Percentiles rank a stretch among this genome's conserved stretches.
Evolutionary conservation across 2,329 filamentous ascomycete genomes (phyloP).

Genomic region (Sphaerulina vaccinii): DNA sequence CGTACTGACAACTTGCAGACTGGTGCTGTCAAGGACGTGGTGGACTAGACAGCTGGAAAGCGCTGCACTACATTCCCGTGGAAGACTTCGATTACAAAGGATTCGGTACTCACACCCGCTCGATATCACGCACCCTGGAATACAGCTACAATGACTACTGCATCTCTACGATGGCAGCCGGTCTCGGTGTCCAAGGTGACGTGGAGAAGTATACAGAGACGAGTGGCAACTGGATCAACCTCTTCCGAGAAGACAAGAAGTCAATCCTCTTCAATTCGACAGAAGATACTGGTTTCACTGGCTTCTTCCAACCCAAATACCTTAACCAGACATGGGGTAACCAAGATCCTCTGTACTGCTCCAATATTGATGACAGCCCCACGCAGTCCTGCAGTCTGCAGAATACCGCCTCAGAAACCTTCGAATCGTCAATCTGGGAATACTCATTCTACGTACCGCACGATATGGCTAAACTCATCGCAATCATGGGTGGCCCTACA

Average conservation of each 20-base stretch:
- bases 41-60: conserved; percentile 67
- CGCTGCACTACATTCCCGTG: conserved; percentile 60
- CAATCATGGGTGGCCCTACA: conserved; percentile 54
- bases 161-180: conserved; percentile 44
- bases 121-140: conserved; percentile 48
- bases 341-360: conserved; percentile 42
- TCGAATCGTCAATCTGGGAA: conserved; percentile 68
- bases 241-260: conserved; percentile 60
- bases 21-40: conserved; percentile 65
- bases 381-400: conserved; percentile 45
- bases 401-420: conserved; percentile 61
- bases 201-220: conserved; percentile 50
- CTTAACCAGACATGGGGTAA: conserved; percentile 57
- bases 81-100: conserved; percentile 46
- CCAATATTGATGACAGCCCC: conserved; percentile 39
- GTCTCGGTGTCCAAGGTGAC: conserved; percentile 43
- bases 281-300: conserved; percentile 58
- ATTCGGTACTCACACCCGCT: conserved; percentile 54
- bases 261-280: conserved; percentile 46
- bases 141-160: conserved; percentile 53
- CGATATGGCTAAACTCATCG: conserved; percentile 53
- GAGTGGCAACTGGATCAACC: conserved; percentile 64
- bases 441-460: conserved; percentile 70
- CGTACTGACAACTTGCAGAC: conserved; percentile 30
- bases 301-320: conserved; percentile 65